Base-by-base conservation (phyloP, 2,329 filamentous ascomycete genomes). In the Aspergillus carbonarius region DNA sequence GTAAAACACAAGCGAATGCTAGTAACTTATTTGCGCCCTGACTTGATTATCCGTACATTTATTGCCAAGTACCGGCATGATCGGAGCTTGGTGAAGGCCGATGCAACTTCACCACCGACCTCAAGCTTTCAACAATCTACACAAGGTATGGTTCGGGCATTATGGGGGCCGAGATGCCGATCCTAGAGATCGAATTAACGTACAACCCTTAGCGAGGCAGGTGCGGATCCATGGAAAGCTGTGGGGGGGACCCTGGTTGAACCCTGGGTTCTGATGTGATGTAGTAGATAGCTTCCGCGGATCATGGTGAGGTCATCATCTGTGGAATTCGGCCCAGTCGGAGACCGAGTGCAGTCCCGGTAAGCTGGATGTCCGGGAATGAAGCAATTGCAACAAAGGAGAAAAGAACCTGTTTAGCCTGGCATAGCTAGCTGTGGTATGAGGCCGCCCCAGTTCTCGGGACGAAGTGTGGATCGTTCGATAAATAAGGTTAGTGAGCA, bases 221-320 rank as follows among this genome's bases (percentile, higher is more conserved):
- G 42, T 47, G 23, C 35, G 15, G n/a, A 10, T 40, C 35, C 35
- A 34, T 44, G 25, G n/a, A 20, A 42, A n/a, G 20, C 5, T 8
- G 2, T n/a, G 25, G 27, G 39, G 15, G n/a, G 44, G 20, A 40
- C 51, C 51, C 51, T 42, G 39, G 27, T 6, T 44, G 39, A 20
- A 44, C 40, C 25, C 15, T 54, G 51, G 51, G 12, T 34, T 10
- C 15, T 15, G 39, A 44, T 42, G 37, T 30, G 35, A 23, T 42
- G 25, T 32, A 15, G 25, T 44, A 10, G 37, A n/a, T 39, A n/a
- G 39, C n/a, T 42, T 27, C 39, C 39, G 51, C 17, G 37, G 39
- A 54, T 30, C 51, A 44, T 54, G 23, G 39, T 54, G 51, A 54
- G 27, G 51, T 54, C 51, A 54, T 54, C 51, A 54, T 54, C 51